Evolutionary conservation across 2,329 filamentous ascomycete species (phyloP).

Genomic region (Leptographium galeiforme): DNA sequence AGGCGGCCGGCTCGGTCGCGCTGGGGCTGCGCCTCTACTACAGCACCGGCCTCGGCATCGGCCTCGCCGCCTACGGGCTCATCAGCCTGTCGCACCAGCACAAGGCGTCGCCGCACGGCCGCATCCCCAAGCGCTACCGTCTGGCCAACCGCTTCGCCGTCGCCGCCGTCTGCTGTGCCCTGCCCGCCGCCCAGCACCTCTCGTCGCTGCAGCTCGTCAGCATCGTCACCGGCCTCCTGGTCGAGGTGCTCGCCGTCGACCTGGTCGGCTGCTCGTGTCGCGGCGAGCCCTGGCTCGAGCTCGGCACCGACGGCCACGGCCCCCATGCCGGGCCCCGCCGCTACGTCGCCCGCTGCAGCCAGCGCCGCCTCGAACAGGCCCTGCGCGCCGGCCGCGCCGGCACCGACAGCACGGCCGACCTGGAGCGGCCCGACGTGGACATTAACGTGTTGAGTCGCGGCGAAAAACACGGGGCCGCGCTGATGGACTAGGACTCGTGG

Average conservation of each 20-base stretch:
- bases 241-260: slow-evolving; percentile 34
- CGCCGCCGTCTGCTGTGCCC: slow-evolving; percentile 37
- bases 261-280: slow-evolving; percentile 33
- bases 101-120: slow-evolving; percentile 33
- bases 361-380: slow-evolving; percentile 21
- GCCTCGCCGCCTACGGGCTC: slow-evolving; percentile 38
- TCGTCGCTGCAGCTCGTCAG: slow-evolving; percentile 32
- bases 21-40: slow-evolving; percentile 48
- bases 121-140: slow-evolving; percentile 35
- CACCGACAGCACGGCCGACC: neutral
- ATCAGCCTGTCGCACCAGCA: slow-evolving; percentile 44
- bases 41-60: slow-evolving; percentile 45
- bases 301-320: slow-evolving; percentile 15
- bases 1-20: slow-evolving; percentile 35
- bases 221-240: slow-evolving; percentile 28
- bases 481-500: slow-evolving; percentile 6
- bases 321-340: slow-evolving; percentile 20
- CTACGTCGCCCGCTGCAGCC: slow-evolving; percentile 29
- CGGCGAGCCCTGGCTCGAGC: slow-evolving; percentile 29
- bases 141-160: slow-evolving; percentile 35
- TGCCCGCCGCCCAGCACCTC: slow-evolving; percentile 35
- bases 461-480: slow-evolving; percentile 17
- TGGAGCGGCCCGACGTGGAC: slow-evolving; percentile 12
- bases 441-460: slow-evolving; percentile 14
- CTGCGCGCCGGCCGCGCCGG: slow-evolving; percentile 6